These are phyloP conservation scores for Aspergillus piperis DNA, from an alignment of 2,329 filamentous ascomycete species.

Conservation along the genomic window DNA sequence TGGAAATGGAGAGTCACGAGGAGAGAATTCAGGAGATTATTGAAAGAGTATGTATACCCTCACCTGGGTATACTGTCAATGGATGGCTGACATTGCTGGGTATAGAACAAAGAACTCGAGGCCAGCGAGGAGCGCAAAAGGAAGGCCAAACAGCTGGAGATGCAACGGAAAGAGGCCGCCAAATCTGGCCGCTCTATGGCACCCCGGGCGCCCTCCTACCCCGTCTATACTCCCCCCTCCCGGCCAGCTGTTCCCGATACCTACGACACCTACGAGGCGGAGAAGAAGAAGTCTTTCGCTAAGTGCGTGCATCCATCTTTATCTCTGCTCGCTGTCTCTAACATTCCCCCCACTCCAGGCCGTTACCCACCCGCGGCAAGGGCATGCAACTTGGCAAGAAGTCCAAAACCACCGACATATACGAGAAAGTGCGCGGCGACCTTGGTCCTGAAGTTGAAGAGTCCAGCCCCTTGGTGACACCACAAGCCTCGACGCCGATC, in stretches of 20 bases:
- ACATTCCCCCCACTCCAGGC: conserved; percentile 51
- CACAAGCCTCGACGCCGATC: conserved; percentile 56
- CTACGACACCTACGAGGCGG: conserved; percentile 92
- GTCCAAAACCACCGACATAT: conserved; percentile 96
- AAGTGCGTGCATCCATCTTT: conserved; percentile 58
- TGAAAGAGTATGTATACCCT: conserved; percentile 63
- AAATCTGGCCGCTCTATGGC: conserved; percentile 68
- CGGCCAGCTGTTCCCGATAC: conserved; percentile 74
- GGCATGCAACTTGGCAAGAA: conserved; percentile 99
- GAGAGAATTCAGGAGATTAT: conserved; percentile 99
- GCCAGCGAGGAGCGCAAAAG: conserved; percentile 97
- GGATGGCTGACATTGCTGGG: conserved; percentile 25
- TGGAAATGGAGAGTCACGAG: conserved; percentile 99
- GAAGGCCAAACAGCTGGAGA: conserved; percentile 97
- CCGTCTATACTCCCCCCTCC: conserved; percentile 80
- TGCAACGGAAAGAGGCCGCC: conserved; percentile 96
- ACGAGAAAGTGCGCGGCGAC: conserved; percentile 90
- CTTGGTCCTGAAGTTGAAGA: conserved; percentile 85
- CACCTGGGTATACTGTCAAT: conserved; percentile 24
- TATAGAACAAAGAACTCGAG: conserved; percentile 95
- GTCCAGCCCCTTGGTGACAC: conserved; percentile 65
- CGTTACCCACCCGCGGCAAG: conserved; percentile 75
- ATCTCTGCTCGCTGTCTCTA: conserved; percentile 2
- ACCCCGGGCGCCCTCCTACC: conserved; percentile 78
- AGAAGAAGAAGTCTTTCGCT: conserved; percentile 89